Base-by-base conservation (phyloP, 2,329 filamentous ascomycete genomes). In the Neocatenulostroma microsporum region DNA sequence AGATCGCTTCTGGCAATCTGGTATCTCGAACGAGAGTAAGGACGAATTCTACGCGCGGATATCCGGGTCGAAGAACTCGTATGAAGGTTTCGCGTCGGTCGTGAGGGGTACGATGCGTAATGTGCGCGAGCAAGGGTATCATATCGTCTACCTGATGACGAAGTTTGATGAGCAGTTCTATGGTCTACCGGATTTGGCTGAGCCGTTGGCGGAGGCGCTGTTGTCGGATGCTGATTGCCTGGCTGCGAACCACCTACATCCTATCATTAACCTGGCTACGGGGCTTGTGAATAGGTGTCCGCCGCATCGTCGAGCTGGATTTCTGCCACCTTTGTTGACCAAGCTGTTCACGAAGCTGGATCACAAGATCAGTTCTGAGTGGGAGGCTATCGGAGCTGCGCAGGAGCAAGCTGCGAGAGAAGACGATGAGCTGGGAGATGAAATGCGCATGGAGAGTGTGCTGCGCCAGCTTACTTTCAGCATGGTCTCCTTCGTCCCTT, bases 361-460 rank as follows among this genome's bases (percentile, higher is more conserved):
- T 55, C 68, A 72, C 26, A 96, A 96, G 63, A 84, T 96, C 45
- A 83, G 78, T 21, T 70, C 74, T 0, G 89, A 96, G 58, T 98
- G 91, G 91, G 76, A 81, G 43, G 76, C 77, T 47, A 77, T 95
- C 51, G 69, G 57, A 49, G 63, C 52, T 54, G 67, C 55, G 65
- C 73, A 45, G 67, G 76, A 82, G 48, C 67, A 66, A 14, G 66
- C 78, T 10, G 73, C 74, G 27, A 73, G 80, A 2, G 80, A 80
- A 3, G 80, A 80, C 14, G 85, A 88, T 37, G 64, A 68, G 37
- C 66, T 98, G 36, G 84, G 84, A 1, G 87, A 95, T 49, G 91
- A 98, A 64, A 98, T 98, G 91, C 94, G 95, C 62, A 81, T 85
- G 5, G 91, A 98, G 60, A 96, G 89, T 55, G 93, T 98, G 20